These are phyloP conservation scores for Collariella sp. DNA, from an alignment of 495 filamentous ascomycete genomes.

Conservation along the genomic window DNA sequence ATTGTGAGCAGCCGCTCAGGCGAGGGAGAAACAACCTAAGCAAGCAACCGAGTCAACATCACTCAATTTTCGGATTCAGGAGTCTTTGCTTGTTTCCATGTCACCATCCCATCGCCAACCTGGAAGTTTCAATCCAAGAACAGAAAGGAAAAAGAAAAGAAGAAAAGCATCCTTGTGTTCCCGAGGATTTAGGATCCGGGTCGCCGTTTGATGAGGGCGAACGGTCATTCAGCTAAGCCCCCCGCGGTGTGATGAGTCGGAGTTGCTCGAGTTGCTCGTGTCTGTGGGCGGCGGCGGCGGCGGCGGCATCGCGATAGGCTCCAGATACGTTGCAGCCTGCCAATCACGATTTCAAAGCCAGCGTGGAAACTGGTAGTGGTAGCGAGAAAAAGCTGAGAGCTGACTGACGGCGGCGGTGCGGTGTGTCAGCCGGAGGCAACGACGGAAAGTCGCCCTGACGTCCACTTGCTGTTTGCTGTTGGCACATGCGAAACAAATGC, in stretches of 20 bases:
- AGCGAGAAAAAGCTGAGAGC: too few relatives aligned
- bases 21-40: not conserved
- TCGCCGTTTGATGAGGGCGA: not conserved
- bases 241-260: not conserved
- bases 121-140: too few relatives aligned
- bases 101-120: too few relatives aligned
- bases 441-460: not conserved
- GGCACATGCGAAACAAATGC: constrained; percentile 3
- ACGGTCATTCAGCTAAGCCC: constrained; percentile 8
- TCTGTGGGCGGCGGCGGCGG: not conserved
- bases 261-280: constrained; percentile 1
- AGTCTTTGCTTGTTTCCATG: not conserved
- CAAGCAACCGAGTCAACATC: constrained; percentile 6
- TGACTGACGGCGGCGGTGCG: not conserved
- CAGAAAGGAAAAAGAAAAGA: too few relatives aligned
- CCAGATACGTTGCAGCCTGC: not conserved
- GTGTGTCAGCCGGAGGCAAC: not conserved
- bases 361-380: not conserved
- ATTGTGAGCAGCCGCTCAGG: not conserved
- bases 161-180: too few relatives aligned
- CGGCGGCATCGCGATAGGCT: constrained; percentile 1
- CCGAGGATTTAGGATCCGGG: not conserved
- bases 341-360: constrained; percentile 1
- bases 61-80: not conserved
- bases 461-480: not conserved